A percentile compares a stretch with the other conserved stretches of the same genome.
phyloP scores from a whole-genome alignment of 495 filamentous ascomycete species.

The Podospora pseudocomata region DNA sequence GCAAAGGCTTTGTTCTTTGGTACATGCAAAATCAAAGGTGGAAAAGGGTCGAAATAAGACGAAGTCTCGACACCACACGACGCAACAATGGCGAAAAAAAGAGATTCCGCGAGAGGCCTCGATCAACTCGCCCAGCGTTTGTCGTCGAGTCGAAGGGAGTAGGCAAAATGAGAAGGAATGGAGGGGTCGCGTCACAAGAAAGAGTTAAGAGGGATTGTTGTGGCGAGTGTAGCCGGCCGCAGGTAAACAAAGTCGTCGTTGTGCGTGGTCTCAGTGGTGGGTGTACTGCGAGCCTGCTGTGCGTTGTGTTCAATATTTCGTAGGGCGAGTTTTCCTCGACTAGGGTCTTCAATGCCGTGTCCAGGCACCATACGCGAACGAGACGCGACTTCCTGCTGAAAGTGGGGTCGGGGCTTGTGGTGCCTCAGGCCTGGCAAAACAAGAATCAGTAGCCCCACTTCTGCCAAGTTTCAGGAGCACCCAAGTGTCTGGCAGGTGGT shows the following conservation, averaged over 20 bases:
- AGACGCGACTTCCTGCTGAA: background rate
- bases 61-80: constrained; percentile 1
- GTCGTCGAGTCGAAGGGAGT: constrained; percentile 7
- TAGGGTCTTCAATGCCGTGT: background rate
- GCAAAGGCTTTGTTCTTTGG: constrained; percentile 9
- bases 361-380: background rate
- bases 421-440: background rate
- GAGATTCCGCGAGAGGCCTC: background rate
- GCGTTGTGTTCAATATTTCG: background rate
- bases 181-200: constrained; percentile 12
- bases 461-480: background rate
- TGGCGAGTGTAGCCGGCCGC: background rate
- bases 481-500: background rate
- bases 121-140: constrained; percentile 8
- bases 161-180: background rate
- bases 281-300: no score
- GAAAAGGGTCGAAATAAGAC: background rate
- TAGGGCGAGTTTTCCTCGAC: background rate
- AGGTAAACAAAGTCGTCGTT: constrained; percentile 8
- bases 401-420: background rate
- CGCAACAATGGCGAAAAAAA: constrained; percentile 14
- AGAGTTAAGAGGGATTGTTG: constrained; percentile 1
- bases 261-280: background rate
- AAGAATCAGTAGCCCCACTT: background rate
- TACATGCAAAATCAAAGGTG: background rate